A percentile compares a stretch with the other conserved stretches of the same genome.
phyloP scores from a whole-genome alignment of 306 rosid genomes.

The Leucaena leucocephala region DNA sequence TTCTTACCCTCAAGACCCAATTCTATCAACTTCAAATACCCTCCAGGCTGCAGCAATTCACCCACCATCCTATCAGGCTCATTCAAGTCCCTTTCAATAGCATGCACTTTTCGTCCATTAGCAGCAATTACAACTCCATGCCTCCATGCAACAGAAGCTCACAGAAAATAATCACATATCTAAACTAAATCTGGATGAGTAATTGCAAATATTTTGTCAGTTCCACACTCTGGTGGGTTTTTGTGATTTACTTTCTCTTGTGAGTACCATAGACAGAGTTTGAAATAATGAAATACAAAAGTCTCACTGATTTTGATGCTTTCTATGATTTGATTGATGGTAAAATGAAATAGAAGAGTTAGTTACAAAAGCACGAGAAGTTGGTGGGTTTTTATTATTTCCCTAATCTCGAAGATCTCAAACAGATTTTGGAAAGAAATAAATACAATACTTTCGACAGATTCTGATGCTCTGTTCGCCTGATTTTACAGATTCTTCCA shows the following conservation, averaged over 20 bases:
- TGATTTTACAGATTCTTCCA: neutral
- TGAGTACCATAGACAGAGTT: neutral
- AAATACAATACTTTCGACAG: neutral
- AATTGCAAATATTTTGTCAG: neutral
- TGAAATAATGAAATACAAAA: neutral
- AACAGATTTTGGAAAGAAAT: neutral
- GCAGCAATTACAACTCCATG: slow-evolving; percentile 5
- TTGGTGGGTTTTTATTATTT: neutral
- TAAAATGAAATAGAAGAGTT: neutral
- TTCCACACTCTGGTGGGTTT: neutral
- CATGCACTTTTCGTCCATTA: slow-evolving; percentile 61
- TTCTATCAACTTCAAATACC: slow-evolving; percentile 74
- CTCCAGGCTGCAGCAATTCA: slow-evolving; percentile 91
- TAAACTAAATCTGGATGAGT: slow-evolving; percentile 5
- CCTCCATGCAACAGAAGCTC: slow-evolving; percentile 17
- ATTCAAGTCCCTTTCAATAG: slow-evolving; percentile 79
- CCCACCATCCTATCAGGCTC: slow-evolving; percentile 90
- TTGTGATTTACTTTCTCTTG: neutral
- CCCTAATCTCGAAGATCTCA: neutral
- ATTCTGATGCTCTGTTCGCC: neutral
- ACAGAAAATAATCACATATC: neutral
- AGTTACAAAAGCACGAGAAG: neutral
- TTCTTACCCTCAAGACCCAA: slow-evolving; percentile 78
- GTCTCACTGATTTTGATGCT: neutral
- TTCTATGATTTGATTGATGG: neutral